Evolutionary conservation across 805 yeast genomes (phyloP), one percentile per base, ranked within the genome.

Genomic region (Candida piceae): DNA sequence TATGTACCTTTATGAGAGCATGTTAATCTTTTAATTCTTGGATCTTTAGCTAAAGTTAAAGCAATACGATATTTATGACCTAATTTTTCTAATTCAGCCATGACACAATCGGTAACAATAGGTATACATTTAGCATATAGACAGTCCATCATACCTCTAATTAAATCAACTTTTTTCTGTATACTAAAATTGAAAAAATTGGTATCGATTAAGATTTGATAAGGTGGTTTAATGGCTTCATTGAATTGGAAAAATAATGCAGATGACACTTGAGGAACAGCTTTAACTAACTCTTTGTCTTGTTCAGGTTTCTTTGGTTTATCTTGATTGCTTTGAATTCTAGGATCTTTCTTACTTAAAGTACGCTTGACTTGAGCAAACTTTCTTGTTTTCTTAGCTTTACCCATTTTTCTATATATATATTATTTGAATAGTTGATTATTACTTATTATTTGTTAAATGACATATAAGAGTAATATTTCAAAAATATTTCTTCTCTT

Each of bases 121-220:
- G 97, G 97, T 32, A 90, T 86, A 68, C 97, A 88, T 57, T 93
- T 87, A 31, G 98, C 98, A 57, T 82, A 82, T 27, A 90, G 66
- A 40, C 94, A 75, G 60, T 90, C 97, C 97, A 93, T 90, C 83
- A 93, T 83, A 10, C 97, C 98, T 52, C 88, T 75, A n/a, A 87
- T 89, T 8, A 93, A 68, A 58, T 93, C 98, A 37, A 93, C 80
- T 55, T 93, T 93, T 67, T 93, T 93, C 60, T 88, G 97, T 48
- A 93, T 90, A 45, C 96, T 85, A 63, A 89, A 89, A 67, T 93
- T 93, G 62, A 93, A 85, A 64, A 93, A 93, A 69, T 93, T 93
- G 20, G 98, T 93, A 77, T 93, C 98, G 34, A 93, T 80, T 15
- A 93, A 71, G 4, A 93, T 90, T 60, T 93, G 97, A 56, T 93